Percentiles rank a stretch among this genome's conserved stretches.
Conservation (phyloP, 352 stramenopile species). For the Pythium chondricola region DNA sequence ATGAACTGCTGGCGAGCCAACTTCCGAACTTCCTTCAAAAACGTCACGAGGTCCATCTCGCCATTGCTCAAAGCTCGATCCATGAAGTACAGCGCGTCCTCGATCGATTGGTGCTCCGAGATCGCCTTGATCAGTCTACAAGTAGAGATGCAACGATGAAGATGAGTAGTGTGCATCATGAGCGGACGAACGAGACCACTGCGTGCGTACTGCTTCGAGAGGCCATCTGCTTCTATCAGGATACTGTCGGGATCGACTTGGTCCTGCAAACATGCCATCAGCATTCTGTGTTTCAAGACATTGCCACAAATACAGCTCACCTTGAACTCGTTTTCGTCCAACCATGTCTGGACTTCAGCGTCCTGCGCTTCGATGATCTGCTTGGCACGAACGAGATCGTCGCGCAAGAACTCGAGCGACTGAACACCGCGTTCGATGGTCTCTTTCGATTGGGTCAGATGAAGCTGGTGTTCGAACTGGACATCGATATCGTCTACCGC, state of each 20-base stretch:
- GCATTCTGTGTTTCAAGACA: neutral
- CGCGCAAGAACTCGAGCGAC: slow-evolving; percentile 62
- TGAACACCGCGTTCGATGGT: slow-evolving; percentile 71
- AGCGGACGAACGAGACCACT: too few species aligned
- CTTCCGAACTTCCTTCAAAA: slow-evolving; percentile 88
- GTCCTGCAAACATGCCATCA: slow-evolving; percentile 24
- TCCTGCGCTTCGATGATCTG: slow-evolving; percentile 52
- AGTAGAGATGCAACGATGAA: neutral
- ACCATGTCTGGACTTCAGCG: slow-evolving; percentile 50
- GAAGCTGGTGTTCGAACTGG: slow-evolving; percentile 82
- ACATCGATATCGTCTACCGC: slow-evolving; percentile 66
- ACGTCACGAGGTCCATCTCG: slow-evolving; percentile 76
- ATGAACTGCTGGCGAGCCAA: slow-evolving; percentile 89
- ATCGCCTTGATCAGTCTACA: slow-evolving; percentile 68
- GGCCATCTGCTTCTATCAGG: slow-evolving; percentile 60
- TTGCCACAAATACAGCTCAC: slow-evolving; percentile 15
- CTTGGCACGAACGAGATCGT: slow-evolving; percentile 52
- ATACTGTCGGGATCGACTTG: slow-evolving; percentile 74
- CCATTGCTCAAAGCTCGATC: slow-evolving; percentile 84
- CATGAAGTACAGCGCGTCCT: slow-evolving; percentile 90
- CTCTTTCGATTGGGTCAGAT: slow-evolving; percentile 73
- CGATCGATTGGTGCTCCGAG: slow-evolving; percentile 83
- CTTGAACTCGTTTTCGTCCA: slow-evolving; percentile 74
- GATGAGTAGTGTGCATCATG: too few species aligned
- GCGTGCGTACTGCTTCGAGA: slow-evolving; percentile 76